These are phyloP conservation scores for Meyerozyma guilliermondii DNA, from an alignment of 1,139 yeast genomes.

Conservation along the genomic window DNA sequence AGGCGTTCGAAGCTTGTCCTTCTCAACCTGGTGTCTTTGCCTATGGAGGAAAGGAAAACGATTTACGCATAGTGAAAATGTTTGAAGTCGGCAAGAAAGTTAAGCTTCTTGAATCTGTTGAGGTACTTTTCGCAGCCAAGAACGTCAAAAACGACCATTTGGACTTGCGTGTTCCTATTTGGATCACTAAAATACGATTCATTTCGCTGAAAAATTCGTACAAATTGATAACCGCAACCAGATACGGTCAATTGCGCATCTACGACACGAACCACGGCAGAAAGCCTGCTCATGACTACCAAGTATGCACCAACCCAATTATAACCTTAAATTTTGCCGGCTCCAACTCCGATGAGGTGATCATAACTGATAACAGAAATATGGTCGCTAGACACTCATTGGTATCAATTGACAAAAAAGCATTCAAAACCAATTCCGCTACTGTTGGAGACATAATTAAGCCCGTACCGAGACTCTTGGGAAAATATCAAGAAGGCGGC, in stretches of 20 bases:
- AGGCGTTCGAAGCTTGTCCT: constrained; percentile 44
- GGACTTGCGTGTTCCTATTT: constrained; percentile 62
- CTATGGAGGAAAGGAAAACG: constrained; percentile 72
- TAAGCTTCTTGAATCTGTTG: constrained; percentile 15
- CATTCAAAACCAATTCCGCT: constrained; percentile 35
- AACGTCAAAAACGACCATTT: constrained; percentile 65
- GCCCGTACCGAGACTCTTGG: constrained; percentile 36
- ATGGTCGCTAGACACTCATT: constrained; percentile 51
- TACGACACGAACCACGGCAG: constrained; percentile 58
- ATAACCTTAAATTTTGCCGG: constrained; percentile 31
- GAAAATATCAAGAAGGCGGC: constrained; percentile 39
- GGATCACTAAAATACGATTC: constrained; percentile 53
- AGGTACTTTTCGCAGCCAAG: constrained; percentile 47
- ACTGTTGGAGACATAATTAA: constrained; percentile 38
- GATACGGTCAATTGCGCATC: constrained; percentile 61
- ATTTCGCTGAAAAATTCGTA: constrained; percentile 26
- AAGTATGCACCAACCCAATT: constrained; percentile 46
- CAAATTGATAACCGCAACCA: constrained; percentile 59
- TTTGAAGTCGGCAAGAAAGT: constrained; percentile 20
- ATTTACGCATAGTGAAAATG: constrained; percentile 48
- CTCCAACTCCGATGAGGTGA: constrained; percentile 31
- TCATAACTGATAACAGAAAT: constrained; percentile 54
- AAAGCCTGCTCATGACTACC: constrained; percentile 50
- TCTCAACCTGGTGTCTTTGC: constrained; percentile 48
- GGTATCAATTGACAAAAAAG: constrained; percentile 32